These are phyloP conservation scores for Discostella stelligeroides DNA, from an alignment of 108 stramenopile species.

Conservation along the genomic window DNA sequence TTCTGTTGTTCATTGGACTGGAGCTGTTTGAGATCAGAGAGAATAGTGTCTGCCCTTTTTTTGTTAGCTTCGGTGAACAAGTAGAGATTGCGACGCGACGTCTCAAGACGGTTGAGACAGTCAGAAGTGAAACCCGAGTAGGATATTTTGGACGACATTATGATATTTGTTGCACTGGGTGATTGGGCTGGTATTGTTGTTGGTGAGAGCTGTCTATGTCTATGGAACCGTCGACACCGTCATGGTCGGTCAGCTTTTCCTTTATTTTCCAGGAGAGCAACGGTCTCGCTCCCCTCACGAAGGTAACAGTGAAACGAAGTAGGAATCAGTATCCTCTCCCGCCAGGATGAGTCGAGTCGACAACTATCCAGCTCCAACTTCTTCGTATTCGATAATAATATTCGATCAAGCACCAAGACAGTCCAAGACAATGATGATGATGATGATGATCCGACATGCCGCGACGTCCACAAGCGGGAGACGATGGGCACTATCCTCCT, in stretches of 20 bases:
- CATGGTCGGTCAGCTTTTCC: too few species aligned
- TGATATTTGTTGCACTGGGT: too few species aligned
- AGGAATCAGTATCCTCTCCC: too few species aligned
- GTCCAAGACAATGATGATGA: not conserved
- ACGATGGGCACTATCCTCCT: not conserved
- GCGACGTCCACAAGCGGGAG: not conserved
- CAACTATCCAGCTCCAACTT: not conserved
- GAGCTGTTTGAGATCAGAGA: conserved; percentile 17
- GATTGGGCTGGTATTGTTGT: too few species aligned
- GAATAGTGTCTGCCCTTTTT: conserved; percentile 5
- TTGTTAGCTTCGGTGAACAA: conserved; percentile 19
- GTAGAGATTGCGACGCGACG: conserved; percentile 17
- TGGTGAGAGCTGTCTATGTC: too few species aligned
- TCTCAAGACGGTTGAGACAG: conserved; percentile 22
- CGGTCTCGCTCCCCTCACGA: too few species aligned
- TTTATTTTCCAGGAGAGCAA: too few species aligned
- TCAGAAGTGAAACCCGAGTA: conserved; percentile 18
- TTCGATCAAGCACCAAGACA: too few species aligned
- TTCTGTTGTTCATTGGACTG: conserved; percentile 19
- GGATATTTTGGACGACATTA: not conserved
- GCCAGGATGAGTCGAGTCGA: too few species aligned
- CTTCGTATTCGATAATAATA: too few species aligned
- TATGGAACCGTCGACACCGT: too few species aligned
- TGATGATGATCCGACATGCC: conserved; percentile 2
- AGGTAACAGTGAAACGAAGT: too few species aligned